These are phyloP conservation scores for Mycena olivaceomarginata DNA, from an alignment of 768 basidiomycete genomes.

Conservation along the genomic window DNA sequence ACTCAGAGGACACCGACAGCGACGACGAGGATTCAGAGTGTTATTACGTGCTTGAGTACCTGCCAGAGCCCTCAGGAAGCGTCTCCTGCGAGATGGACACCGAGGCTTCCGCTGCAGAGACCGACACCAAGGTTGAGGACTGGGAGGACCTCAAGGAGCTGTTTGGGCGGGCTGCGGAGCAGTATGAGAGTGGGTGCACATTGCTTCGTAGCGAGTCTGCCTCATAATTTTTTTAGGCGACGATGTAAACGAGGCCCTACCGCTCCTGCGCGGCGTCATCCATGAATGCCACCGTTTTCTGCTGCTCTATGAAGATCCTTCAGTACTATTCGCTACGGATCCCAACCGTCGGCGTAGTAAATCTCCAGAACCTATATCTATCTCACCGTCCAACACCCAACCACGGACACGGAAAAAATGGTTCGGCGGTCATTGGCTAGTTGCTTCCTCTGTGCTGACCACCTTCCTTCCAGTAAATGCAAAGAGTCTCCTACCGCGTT, in stretches of 20 bases:
- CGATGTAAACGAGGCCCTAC: slow-evolving; percentile 68
- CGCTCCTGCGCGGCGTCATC: slow-evolving; percentile 77
- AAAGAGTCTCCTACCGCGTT: slow-evolving; percentile 78
- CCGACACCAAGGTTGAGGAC: slow-evolving; percentile 62
- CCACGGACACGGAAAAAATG: slow-evolving; percentile 37
- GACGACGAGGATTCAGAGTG: slow-evolving; percentile 24
- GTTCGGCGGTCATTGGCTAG: slow-evolving; percentile 18
- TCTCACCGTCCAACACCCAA: slow-evolving; percentile 25
- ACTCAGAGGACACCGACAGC: slow-evolving; percentile 37
- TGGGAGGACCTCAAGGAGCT: slow-evolving; percentile 83
- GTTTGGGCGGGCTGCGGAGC: slow-evolving; percentile 72
- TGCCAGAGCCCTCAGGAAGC: slow-evolving; percentile 14
- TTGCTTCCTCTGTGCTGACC: slow-evolving; percentile 29
- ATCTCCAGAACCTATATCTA: slow-evolving; percentile 39
- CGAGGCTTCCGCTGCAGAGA: not conserved
- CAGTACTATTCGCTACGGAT: slow-evolving; percentile 63
- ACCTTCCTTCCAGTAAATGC: slow-evolving; percentile 54
- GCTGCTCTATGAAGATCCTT: slow-evolving; percentile 73
- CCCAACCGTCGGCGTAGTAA: slow-evolving; percentile 42
- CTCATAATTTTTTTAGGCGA: slow-evolving; percentile 56
- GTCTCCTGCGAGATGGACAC: slow-evolving; percentile 27
- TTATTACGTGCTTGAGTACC: slow-evolving; percentile 37
- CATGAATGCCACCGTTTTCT: slow-evolving; percentile 83
- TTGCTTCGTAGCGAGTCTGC: not conserved
- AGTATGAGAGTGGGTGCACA: slow-evolving; percentile 72